Conservation (phyloP, 2,329 filamentous ascomycete genomes). For the Clonostachys byssicola region DNA sequence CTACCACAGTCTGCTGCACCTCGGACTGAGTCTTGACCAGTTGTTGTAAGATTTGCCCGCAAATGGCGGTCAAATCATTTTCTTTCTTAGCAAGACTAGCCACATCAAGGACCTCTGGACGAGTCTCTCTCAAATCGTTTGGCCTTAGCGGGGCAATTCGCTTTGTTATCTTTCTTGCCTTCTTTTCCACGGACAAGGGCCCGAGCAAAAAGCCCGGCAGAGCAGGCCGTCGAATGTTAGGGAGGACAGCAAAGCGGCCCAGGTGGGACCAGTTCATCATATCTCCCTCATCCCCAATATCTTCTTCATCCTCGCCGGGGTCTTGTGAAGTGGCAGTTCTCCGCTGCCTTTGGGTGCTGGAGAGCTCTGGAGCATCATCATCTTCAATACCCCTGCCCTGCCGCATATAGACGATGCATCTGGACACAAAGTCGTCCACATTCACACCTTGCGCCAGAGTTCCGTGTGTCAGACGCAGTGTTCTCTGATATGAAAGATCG, state of each 20-base stretch:
- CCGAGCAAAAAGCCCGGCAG: constrained; percentile 83
- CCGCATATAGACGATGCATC: constrained; percentile 85
- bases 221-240: constrained; percentile 67
- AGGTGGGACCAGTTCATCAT: constrained; percentile 83
- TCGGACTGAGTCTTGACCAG: constrained; percentile 46
- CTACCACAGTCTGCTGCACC: constrained; percentile 38
- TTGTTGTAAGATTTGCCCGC: constrained; percentile 65
- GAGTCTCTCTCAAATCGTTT: constrained; percentile 63
- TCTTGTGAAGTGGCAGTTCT: constrained; percentile 24
- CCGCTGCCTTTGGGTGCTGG: constrained; percentile 41
- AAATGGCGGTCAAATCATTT: constrained; percentile 75
- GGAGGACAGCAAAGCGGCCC: constrained; percentile 72
- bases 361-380: constrained; percentile 44
- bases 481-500: constrained; percentile 76
- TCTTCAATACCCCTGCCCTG: constrained; percentile 53
- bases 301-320: constrained; percentile 49
- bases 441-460: constrained; percentile 74
- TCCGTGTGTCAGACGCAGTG: constrained; percentile 69
- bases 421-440: constrained; percentile 86
- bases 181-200: constrained; percentile 85
- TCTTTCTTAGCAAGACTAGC: constrained; percentile 74
- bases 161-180: constrained; percentile 65
- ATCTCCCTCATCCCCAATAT: constrained; percentile 69
- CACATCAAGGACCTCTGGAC: constrained; percentile 73
- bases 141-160: constrained; percentile 67